Evolutionary conservation across 192 early-diverging fungal species (phyloP), one percentile per base, ranked within the genome.

Genomic region (Gigaspora rosea): DNA sequence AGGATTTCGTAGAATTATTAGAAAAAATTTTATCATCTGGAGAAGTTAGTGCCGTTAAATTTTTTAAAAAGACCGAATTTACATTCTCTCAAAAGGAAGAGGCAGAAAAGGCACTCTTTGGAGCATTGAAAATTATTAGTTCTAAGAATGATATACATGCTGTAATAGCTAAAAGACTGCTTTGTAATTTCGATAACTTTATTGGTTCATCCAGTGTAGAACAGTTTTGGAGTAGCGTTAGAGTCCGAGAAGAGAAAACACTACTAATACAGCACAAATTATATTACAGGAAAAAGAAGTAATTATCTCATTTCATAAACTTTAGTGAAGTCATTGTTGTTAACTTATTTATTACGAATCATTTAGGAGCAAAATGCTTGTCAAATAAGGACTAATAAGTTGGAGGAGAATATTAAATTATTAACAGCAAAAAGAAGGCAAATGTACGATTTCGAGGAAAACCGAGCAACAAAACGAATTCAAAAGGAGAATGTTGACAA

Each of bases 291-390:
- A 74, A 49, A 59, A 74, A 59, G 72, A 62, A 74, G 72, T 73
- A 73, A 9, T 73, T 61, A 73, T 73, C 72, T 73, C 72, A 59
- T 59, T 73, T 35, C 16, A 73, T 73, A 73, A 73, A 57, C 47
- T 73, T 61, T 73, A 56, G 69, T 73, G 57, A 61, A 73, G 59
- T 73, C 61, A 48, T 73, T 73, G 22, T 59, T 73, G 27, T 61
- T 59, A 59, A 61, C 72, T 22, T 58, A 12, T 73, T 73, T 61
- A n/a, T 73, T 73, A 35, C 72, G 61, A 73, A 59, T 36, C 36
- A 48, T 59, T 20, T 73, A 73, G 72, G 72, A 73, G 61, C 41
- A 73, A 48, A 73, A 73, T 73, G 72, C 72, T 73, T 73, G 72
- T 73, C 72, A 73, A 73, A 59, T 58, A 73, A 73, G 72, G 12